Percentiles rank a stretch among this genome's conserved stretches.
phyloP scores from a whole-genome alignment of 495 filamentous ascomycete genomes.

The Penicillium desertorum region DNA sequence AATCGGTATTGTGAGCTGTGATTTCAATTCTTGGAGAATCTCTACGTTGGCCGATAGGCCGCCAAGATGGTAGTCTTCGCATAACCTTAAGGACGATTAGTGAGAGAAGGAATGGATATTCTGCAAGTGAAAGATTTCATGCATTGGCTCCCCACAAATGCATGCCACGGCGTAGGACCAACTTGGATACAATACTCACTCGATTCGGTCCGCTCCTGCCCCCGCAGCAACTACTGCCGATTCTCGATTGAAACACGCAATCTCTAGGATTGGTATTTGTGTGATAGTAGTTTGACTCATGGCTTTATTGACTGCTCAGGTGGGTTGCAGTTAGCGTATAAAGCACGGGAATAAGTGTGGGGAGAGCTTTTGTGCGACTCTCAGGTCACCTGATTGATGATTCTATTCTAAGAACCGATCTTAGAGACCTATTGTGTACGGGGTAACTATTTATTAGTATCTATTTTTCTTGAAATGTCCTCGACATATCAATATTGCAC shows the following conservation, averaged over 20 bases:
- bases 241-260: slow-evolving; percentile 48
- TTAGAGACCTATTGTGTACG: neutral
- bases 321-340: neutral
- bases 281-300: neutral
- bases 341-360: neutral
- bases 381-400: neutral
- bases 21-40: slow-evolving; percentile 22
- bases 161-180: too few relatives aligned
- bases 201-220: slow-evolving; percentile 49
- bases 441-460: too few relatives aligned
- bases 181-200: slow-evolving; percentile 27
- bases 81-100: slow-evolving; percentile 22
- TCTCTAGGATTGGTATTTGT: slow-evolving; percentile 37
- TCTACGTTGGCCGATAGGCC: slow-evolving; percentile 25
- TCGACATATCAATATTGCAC: too few relatives aligned
- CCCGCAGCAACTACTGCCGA: slow-evolving; percentile 43
- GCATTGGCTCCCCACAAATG: neutral
- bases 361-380: neutral
- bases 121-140: neutral
- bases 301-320: neutral
- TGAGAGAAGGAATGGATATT: neutral
- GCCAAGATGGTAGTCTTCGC: slow-evolving; percentile 35
- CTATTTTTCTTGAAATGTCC: too few relatives aligned
- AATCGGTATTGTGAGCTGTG: slow-evolving; percentile 40
- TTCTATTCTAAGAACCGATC: neutral